Evolutionary conservation across 1,284 basidiomycete genomes (phyloP).

Genomic region (Rhizoctonia solani): DNA sequence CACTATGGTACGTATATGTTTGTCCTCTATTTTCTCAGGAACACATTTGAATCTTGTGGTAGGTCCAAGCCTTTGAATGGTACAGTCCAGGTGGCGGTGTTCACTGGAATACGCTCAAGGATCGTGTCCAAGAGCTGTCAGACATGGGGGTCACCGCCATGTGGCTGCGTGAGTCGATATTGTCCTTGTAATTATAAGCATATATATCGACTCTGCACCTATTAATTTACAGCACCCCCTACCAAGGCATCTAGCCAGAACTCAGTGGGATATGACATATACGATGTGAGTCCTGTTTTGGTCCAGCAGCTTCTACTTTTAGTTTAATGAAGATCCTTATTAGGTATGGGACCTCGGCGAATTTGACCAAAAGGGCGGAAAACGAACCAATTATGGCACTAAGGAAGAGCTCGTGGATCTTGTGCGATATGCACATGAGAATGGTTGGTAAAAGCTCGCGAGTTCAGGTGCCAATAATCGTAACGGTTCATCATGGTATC

Average conservation of each 20-base stretch:
- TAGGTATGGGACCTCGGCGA: constrained; percentile 53
- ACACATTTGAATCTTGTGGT: not conserved
- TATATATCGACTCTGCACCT: not conserved
- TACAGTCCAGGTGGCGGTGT: constrained; percentile 50
- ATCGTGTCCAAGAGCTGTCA: constrained; percentile 50
- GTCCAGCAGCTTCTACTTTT: not conserved
- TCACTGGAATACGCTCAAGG: constrained; percentile 55
- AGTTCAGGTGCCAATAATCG: constrained; percentile 43
- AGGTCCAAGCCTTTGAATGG: constrained; percentile 50
- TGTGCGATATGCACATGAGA: constrained; percentile 49
- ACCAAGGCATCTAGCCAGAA: constrained; percentile 47
- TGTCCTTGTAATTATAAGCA: not conserved
- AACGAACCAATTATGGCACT: constrained; percentile 61
- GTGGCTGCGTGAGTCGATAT: constrained; percentile 54
- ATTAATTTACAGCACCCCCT: constrained; percentile 45
- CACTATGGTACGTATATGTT: constrained; percentile 13
- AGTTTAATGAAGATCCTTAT: constrained; percentile 17
- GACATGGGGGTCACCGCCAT: constrained; percentile 58
- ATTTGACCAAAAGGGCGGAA: constrained; percentile 57
- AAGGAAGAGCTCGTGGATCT: constrained; percentile 55
- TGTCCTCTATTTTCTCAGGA: not conserved
- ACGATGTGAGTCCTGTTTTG: constrained; percentile 49
- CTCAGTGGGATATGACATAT: constrained; percentile 53
- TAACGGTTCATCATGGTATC: not conserved
- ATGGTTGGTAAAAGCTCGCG: constrained; percentile 44